A percentile compares a stretch with the other conserved stretches of the same genome.
phyloP scores from a whole-genome alignment of 768 basidiomycete species.

The Leccinum longicurvipes region DNA sequence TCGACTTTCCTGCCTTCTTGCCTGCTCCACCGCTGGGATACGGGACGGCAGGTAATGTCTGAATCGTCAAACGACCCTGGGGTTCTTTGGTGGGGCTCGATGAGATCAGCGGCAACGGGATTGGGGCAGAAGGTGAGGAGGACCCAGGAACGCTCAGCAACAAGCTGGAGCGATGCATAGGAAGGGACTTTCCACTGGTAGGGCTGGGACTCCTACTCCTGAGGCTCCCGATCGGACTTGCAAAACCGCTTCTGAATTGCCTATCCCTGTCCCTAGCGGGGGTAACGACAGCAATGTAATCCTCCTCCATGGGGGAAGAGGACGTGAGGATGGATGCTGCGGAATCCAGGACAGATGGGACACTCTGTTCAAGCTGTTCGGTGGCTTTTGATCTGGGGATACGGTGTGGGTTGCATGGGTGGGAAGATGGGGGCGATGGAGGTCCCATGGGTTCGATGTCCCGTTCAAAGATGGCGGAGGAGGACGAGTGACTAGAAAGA shows the following conservation, averaged over 20 bases:
- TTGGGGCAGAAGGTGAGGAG: constrained; percentile 20
- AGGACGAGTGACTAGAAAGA: constrained; percentile 56
- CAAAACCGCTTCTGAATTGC: constrained; percentile 49
- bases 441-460: constrained; percentile 68
- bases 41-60: constrained; percentile 18
- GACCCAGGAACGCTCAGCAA: constrained; percentile 48
- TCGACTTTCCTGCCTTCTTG: constrained; percentile 16
- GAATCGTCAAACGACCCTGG: constrained; percentile 22
- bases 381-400: constrained; percentile 69
- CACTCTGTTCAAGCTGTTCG: constrained; percentile 72
- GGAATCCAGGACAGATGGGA: constrained; percentile 82
- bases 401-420: constrained; percentile 61
- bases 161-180: constrained; percentile 39
- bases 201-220: constrained; percentile 72
- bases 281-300: constrained; percentile 61
- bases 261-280: constrained; percentile 41
- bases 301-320: constrained; percentile 43
- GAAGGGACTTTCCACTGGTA: constrained; percentile 35
- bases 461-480: constrained; percentile 88
- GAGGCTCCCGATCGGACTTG: constrained; percentile 59
- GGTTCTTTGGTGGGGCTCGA: constrained; percentile 28
- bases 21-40: not conserved
- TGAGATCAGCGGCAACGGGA: constrained; percentile 22
- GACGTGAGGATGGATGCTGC: constrained; percentile 71
- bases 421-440: constrained; percentile 38